Percentiles rank a stretch among this genome's conserved stretches.
Evolutionary conservation across 768 basidiomycete genomes (phyloP).

Genomic region (Rhizopogon vinicolor): DNA sequence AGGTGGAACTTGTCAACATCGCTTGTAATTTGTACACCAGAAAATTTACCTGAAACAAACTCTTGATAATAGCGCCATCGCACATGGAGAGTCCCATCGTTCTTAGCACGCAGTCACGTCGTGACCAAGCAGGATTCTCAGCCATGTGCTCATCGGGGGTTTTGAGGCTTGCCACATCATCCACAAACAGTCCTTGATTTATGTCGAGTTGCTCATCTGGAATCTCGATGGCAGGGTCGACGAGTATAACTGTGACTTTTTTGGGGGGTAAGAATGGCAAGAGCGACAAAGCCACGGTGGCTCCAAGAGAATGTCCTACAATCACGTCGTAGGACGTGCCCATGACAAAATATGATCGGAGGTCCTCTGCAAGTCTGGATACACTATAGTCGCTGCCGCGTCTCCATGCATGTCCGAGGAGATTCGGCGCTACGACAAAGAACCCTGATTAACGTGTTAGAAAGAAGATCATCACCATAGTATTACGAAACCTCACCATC

Average conservation of each 20-base stretch:
- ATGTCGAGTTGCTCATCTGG: neutral
- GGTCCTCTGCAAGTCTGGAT: conserved; percentile 6
- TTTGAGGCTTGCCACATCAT: neutral
- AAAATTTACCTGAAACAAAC: neutral
- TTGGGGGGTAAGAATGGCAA: conserved; percentile 8
- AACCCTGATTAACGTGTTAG: conserved; percentile 5
- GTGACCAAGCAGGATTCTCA: conserved; percentile 14
- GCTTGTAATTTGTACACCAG: neutral
- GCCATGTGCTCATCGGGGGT: neutral
- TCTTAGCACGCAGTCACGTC: conserved; percentile 3
- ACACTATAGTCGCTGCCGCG: conserved; percentile 5
- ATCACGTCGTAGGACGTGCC: conserved; percentile 8
- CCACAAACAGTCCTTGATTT: neutral
- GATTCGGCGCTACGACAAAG: conserved; percentile 10
- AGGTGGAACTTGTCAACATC: neutral
- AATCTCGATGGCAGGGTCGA: conserved; percentile 8
- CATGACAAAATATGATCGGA: conserved; percentile 7
- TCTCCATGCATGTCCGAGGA: neutral
- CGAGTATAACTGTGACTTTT: conserved; percentile 3
- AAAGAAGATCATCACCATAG: neutral
- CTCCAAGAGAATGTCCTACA: conserved; percentile 18
- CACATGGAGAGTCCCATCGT: conserved; percentile 1
- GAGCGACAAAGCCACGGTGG: conserved; percentile 7
- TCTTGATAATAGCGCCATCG: neutral
- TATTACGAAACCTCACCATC: conserved; percentile 5